Evolutionary conservation across 768 basidiomycete species (phyloP).

Genomic region (Kwoniella bestiolae): DNA sequence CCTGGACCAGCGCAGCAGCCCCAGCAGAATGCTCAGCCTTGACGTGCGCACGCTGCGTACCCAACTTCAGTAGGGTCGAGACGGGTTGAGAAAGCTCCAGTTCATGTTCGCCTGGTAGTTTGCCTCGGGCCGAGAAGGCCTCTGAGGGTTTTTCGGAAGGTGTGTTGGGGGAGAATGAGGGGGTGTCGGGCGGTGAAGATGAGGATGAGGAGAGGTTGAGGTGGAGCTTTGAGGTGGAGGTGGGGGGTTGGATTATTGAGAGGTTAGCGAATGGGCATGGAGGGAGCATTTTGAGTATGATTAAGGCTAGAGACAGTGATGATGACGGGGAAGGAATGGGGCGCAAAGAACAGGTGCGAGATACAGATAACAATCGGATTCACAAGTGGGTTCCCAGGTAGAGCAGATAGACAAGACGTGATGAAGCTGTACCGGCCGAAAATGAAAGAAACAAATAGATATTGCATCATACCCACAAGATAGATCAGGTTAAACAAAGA

Average conservation of each 20-base stretch:
- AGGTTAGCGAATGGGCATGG: constrained; percentile 16
- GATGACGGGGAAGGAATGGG: background rate
- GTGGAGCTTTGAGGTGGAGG: constrained; percentile 7
- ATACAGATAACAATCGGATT: no score
- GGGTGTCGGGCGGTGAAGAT: constrained; percentile 23
- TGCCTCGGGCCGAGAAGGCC: constrained; percentile 14
- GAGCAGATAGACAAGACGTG: constrained; percentile 1
- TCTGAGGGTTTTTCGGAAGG: constrained; percentile 2
- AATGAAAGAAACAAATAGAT: background rate
- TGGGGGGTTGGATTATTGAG: background rate
- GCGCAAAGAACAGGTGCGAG: no score
- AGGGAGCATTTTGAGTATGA: constrained; percentile 1
- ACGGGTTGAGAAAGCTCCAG: constrained; percentile 55
- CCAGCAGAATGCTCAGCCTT: constrained; percentile 66
- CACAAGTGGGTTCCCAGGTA: no score
- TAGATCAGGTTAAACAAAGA: constrained; percentile 6
- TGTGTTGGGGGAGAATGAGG: constrained; percentile 42
- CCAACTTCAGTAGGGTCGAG: constrained; percentile 59
- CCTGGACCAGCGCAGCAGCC: constrained; percentile 66
- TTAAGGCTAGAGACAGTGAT: no score
- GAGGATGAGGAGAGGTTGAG: constrained; percentile 7
- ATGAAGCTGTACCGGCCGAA: constrained; percentile 17
- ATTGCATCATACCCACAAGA: background rate
- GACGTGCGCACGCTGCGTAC: constrained; percentile 65
- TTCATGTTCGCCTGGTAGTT: constrained; percentile 29